Evolutionary conservation across 2,329 filamentous ascomycete genomes (phyloP).

Genomic region (Albophoma yamanashiensis): DNA sequence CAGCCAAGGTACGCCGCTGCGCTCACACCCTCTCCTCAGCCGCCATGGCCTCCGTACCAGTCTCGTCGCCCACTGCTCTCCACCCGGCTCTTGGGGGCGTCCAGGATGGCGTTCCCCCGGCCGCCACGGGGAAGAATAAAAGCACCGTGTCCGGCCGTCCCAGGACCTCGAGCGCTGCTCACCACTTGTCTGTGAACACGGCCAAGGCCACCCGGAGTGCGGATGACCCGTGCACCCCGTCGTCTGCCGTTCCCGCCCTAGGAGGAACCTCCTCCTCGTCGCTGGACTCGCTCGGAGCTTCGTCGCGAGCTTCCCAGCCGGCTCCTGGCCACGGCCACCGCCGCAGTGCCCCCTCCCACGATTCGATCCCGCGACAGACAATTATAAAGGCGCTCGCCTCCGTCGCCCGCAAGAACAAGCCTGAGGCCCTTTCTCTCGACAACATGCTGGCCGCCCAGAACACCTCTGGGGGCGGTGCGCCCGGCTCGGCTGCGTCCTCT

Average conservation of each 20-base stretch:
- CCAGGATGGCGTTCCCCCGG: constrained; percentile 8
- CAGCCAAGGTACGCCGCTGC: not conserved
- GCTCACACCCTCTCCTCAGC: not conserved
- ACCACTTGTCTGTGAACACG: constrained; percentile 10
- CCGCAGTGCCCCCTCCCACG: constrained; percentile 46
- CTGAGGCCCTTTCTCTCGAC: constrained; percentile 52
- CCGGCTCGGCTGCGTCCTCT: constrained; percentile 36
- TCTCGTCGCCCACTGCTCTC: constrained; percentile 36
- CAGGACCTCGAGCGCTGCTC: constrained; percentile 7
- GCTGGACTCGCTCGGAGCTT: not conserved
- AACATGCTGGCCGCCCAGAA: constrained; percentile 43
- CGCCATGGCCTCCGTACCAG: constrained; percentile 20
- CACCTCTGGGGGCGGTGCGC: constrained; percentile 21
- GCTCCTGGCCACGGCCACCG: constrained; percentile 25
- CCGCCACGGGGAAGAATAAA: constrained; percentile 2
- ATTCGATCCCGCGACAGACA: constrained; percentile 63
- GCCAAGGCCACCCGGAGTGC: constrained; percentile 9
- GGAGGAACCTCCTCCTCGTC: constrained; percentile 11
- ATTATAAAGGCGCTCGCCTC: constrained; percentile 75
- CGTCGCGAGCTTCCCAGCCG: not conserved
- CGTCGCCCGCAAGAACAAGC: constrained; percentile 46
- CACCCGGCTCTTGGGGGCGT: constrained; percentile 37
- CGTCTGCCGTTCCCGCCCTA: constrained; percentile 13
- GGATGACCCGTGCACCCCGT: constrained; percentile 7
- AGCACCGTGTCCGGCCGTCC: constrained; percentile 8